Evolutionary conservation across 805 yeast species (phyloP), one percentile per base, ranked within the genome.

Genomic region (Zygosaccharomyces gambellarensis): DNA sequence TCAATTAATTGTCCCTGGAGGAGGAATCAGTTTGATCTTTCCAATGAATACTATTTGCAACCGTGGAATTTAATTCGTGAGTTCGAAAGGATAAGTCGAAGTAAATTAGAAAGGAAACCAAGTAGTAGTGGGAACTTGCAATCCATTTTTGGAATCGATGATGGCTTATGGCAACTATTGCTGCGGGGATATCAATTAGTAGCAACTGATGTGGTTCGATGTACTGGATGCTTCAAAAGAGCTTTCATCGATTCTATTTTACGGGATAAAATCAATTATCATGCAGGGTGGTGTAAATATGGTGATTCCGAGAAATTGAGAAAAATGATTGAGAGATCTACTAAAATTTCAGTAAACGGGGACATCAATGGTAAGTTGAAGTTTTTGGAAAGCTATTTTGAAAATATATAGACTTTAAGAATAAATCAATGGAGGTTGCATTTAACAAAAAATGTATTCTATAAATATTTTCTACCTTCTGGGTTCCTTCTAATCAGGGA

Each of bases 241-340:
- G 53, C 54, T 1, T 53, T 53, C 12, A 11, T 39, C 9, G 34
- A 30, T n/a, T 47, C 45, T 9, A 9, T 50, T 28, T 30, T 53
- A n/a, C 29, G 28, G 14, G 43, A 48, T 23, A 39, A 42, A 10
- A 36, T 43, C 27, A 54, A 55, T 40, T 54, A 50, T 21, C 64
- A 60, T 45, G 53, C 53, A 5, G 29, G 28, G 4, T 60, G 64
- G 64, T 58, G 64, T 45, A 52, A 52, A 23, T 59, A 57, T 40
- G 47, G 43, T 38, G 53, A 60, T 7, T 48, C 48, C 31, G 45
- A 36, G 11, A 25, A 27, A 36, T 27, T 57, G 11, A 31, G 53
- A 2, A 23, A n/a, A 11, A 47, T 53, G 54, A 40, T 55, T 12
- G 25, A 45, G 22, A 27, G 43, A 11, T 21, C 44, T 34, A 17